phyloP scores from a whole-genome alignment of 1,284 basidiomycete genomes.

The Ceratobasidium sp. region DNA sequence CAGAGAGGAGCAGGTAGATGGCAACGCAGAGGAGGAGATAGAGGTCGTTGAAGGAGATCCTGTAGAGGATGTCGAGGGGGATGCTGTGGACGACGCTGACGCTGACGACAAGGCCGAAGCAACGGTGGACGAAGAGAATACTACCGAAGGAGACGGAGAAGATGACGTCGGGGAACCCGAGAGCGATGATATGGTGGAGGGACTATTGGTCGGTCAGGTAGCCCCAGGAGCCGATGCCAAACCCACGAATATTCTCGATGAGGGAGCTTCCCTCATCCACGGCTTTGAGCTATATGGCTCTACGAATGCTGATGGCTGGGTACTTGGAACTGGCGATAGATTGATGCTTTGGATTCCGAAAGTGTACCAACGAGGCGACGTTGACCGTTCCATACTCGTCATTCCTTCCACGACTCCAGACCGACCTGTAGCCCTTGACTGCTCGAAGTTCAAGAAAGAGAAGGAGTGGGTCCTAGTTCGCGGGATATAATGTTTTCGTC shows the following conservation, averaged over 20 bases:
- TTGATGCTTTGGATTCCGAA: conserved; percentile 21
- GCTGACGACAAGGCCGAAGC: too few relatives aligned
- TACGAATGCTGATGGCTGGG: conserved; percentile 4
- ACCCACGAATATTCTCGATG: not conserved
- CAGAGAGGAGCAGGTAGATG: too few relatives aligned
- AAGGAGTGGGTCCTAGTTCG: not conserved
- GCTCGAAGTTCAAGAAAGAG: conserved; percentile 1
- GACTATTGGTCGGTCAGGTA: too few relatives aligned
- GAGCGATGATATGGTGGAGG: too few relatives aligned
- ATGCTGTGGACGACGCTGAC: too few relatives aligned
- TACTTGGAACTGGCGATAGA: not conserved
- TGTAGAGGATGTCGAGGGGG: too few relatives aligned
- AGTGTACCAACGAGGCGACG: not conserved
- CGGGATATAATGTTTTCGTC: too few relatives aligned
- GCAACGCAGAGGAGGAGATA: too few relatives aligned
- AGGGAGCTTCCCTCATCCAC: not conserved
- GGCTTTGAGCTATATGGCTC: not conserved
- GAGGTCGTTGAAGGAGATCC: too few relatives aligned
- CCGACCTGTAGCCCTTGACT: conserved; percentile 5
- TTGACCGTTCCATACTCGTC: not conserved
- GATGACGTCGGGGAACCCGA: too few relatives aligned
- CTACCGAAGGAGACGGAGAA: too few relatives aligned
- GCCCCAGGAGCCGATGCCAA: not conserved
- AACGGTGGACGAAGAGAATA: too few relatives aligned
- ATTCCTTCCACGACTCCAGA: not conserved